phyloP scores from a whole-genome alignment of 495 filamentous ascomycete genomes.

The Aspergillus haitiensis region DNA sequence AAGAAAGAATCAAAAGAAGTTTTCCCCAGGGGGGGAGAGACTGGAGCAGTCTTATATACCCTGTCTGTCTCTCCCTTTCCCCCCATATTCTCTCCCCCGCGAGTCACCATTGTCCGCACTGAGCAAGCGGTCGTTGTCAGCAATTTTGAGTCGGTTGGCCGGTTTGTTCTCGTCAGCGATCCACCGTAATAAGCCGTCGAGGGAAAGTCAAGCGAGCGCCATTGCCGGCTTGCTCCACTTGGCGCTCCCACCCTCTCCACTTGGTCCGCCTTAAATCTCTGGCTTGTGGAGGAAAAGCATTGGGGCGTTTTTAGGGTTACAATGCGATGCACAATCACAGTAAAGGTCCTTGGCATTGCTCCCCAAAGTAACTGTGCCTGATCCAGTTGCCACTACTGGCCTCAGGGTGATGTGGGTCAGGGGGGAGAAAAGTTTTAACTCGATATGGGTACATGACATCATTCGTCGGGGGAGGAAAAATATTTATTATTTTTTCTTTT shows the following conservation, averaged over 20 bases:
- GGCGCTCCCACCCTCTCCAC: background rate
- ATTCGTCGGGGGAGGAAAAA: too few relatives aligned
- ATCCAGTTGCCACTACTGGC: background rate
- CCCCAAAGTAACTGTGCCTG: background rate
- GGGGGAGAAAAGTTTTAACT: background rate
- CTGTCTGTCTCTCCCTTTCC: background rate
- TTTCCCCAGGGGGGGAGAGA: background rate
- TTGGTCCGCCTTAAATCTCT: background rate
- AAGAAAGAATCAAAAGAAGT: background rate
- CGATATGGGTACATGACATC: background rate
- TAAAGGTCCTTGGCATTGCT: background rate
- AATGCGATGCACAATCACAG: background rate
- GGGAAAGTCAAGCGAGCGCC: background rate
- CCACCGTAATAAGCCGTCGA: background rate
- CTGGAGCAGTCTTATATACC: background rate
- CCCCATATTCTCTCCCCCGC: background rate
- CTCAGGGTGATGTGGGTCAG: background rate
- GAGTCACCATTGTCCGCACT: background rate
- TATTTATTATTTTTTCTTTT: too few relatives aligned
- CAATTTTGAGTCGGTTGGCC: background rate
- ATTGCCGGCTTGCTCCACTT: background rate
- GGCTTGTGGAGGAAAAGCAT: background rate
- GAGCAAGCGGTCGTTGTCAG: too few relatives aligned
- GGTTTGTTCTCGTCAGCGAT: constrained; percentile 1
- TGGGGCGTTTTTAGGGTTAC: constrained; percentile 1